These are phyloP conservation scores for Encephalitozoon romaleae DNA, from an alignment of 371 early-diverging fungal genomes.

Conservation along the genomic window DNA sequence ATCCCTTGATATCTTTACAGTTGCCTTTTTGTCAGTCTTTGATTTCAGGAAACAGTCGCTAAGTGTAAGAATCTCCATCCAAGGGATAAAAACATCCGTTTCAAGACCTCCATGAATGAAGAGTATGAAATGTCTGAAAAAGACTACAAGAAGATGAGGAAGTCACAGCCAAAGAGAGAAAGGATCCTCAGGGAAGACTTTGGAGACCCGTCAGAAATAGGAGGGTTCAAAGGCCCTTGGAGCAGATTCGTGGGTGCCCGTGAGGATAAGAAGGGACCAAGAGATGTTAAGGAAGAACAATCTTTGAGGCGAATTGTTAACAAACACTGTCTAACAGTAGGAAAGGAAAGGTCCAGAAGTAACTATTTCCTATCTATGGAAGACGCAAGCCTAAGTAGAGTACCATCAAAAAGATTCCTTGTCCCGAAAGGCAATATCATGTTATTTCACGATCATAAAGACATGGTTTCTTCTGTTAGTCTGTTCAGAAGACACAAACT, in stretches of 20 bases:
- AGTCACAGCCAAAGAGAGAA: background rate
- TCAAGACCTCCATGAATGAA: slow-evolving; percentile 6
- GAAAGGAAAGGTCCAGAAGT: background rate
- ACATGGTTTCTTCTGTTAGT: background rate
- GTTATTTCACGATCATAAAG: background rate
- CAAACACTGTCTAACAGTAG: background rate
- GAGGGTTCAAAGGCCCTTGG: slow-evolving; percentile 3
- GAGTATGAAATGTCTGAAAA: background rate
- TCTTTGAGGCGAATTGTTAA: background rate
- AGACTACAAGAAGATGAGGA: background rate
- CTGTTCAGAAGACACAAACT: background rate
- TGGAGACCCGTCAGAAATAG: slow-evolving; percentile 4
- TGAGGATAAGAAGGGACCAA: background rate
- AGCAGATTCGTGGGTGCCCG: background rate
- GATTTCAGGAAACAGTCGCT: slow-evolving; percentile 29
- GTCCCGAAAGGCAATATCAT: background rate
- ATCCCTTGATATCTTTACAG: slow-evolving; percentile 49
- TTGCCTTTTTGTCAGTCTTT: background rate
- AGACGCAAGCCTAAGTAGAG: background rate
- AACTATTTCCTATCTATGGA: background rate
- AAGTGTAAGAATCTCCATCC: slow-evolving; percentile 53
- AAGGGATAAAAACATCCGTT: background rate
- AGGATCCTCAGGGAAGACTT: background rate
- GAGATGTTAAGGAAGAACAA: background rate
- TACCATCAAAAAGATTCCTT: background rate